These are phyloP conservation scores for Dactylellina sp. DNA, from an alignment of 2,329 filamentous ascomycete species.

Conservation along the genomic window DNA sequence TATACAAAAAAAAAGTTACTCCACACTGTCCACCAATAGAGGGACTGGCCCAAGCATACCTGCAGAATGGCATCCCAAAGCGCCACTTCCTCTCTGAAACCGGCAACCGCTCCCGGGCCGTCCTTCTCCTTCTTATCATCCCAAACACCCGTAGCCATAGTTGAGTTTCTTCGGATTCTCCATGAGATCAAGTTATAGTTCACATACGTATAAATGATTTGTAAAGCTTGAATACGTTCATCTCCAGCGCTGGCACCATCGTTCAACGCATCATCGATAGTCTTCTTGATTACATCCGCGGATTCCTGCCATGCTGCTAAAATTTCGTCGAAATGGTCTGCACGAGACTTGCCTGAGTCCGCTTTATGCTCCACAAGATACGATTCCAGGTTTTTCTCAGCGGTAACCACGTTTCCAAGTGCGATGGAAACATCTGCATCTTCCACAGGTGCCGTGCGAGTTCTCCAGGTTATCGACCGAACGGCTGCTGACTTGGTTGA, in stretches of 20 bases:
- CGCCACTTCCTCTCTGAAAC: slow-evolving; percentile 79
- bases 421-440: slow-evolving; percentile 91
- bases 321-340: slow-evolving; percentile 89
- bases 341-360: slow-evolving; percentile 71
- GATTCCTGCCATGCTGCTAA: slow-evolving; percentile 92
- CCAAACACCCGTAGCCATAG: slow-evolving; percentile 74
- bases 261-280: slow-evolving; percentile 80
- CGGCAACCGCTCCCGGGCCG: slow-evolving; percentile 70
- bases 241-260: slow-evolving; percentile 89
- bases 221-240: slow-evolving; percentile 86
- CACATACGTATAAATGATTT: slow-evolving; percentile 90
- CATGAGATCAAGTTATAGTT: slow-evolving; percentile 95
- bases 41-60: slow-evolving; percentile 36
- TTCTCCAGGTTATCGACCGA: slow-evolving; percentile 79
- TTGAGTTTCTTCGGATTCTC: slow-evolving; percentile 91
- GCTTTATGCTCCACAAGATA: slow-evolving; percentile 57
- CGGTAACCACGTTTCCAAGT: slow-evolving; percentile 75
- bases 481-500: slow-evolving; percentile 70
- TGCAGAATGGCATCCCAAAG: slow-evolving; percentile 81
- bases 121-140: slow-evolving; percentile 65
- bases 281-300: slow-evolving; percentile 90
- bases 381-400: slow-evolving; percentile 64
- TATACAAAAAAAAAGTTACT: slow-evolving; percentile 69
- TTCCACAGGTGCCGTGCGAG: slow-evolving; percentile 85
- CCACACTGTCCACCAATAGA: not conserved